Conservation (phyloP, 2,329 filamentous ascomycete genomes). For the Curvularia lunata region DNA sequence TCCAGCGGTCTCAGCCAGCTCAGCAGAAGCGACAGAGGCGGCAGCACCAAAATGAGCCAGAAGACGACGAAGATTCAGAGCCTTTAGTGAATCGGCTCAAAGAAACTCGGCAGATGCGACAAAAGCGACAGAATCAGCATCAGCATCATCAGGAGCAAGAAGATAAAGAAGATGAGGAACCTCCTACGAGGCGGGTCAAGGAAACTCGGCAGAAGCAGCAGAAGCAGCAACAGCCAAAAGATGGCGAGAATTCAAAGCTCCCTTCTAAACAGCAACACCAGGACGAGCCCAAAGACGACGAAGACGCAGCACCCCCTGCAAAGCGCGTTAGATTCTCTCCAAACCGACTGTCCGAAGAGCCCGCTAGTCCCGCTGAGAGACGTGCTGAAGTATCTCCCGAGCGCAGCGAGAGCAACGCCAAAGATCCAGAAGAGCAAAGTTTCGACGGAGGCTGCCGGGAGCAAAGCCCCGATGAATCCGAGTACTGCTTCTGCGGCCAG, state of each 20-base stretch:
- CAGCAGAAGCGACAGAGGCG: too few relatives aligned
- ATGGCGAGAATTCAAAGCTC: too few relatives aligned
- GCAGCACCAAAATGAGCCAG: background rate
- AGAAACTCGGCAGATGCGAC: too few relatives aligned
- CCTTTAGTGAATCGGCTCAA: background rate
- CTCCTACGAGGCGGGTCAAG: background rate
- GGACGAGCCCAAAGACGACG: background rate
- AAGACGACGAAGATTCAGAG: background rate
- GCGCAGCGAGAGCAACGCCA: background rate
- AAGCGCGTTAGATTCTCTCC: background rate
- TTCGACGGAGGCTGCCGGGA: too few relatives aligned
- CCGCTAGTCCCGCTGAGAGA: background rate
- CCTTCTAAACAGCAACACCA: background rate
- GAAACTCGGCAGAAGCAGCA: too few relatives aligned
- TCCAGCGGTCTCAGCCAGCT: background rate
- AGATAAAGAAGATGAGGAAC: background rate
- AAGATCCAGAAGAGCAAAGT: background rate
- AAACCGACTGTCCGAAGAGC: background rate
- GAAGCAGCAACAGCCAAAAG: too few relatives aligned
- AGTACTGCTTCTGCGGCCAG: constrained; percentile 5
- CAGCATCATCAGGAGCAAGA: too few relatives aligned
- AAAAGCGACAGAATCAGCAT: too few relatives aligned
- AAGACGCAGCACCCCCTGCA: background rate
- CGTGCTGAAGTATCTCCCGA: background rate
- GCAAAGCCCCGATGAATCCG: too few relatives aligned